Conservation (phyloP, 371 early-diverging fungal species). For the Chytridiales sp. region DNA sequence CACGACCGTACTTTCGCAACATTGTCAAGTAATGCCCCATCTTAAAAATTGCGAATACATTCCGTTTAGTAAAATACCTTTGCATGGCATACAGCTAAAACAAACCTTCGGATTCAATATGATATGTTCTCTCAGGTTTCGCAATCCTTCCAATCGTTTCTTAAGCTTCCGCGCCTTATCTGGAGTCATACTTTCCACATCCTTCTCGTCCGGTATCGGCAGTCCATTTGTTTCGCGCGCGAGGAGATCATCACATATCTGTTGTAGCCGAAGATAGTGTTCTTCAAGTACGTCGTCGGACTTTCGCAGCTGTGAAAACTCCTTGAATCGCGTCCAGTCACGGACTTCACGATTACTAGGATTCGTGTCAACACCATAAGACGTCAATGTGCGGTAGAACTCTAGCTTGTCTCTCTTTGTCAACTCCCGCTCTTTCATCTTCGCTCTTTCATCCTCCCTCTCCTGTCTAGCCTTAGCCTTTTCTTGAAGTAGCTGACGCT, state of each 20-base stretch:
- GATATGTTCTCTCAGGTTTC: conserved; percentile 64
- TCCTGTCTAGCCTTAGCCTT: conserved; percentile 31
- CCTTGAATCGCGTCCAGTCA: conserved; percentile 72
- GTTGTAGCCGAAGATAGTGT: conserved; percentile 57
- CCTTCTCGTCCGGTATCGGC: conserved; percentile 16
- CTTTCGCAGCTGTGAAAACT: conserved; percentile 69
- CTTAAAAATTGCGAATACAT: conserved; percentile 18
- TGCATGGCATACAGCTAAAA: conserved; percentile 4
- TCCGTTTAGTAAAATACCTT: conserved; percentile 22
- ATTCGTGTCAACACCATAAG: conserved; percentile 59
- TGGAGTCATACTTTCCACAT: conserved; percentile 52
- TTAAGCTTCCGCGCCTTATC: conserved; percentile 72
- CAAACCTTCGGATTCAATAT: conserved; percentile 57
- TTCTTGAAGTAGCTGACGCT: conserved; percentile 34
- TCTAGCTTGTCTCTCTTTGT: conserved; percentile 63
- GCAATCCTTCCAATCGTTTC: conserved; percentile 73
- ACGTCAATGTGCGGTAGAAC: conserved; percentile 67
- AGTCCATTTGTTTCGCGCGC: conserved; percentile 42
- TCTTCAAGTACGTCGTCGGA: conserved; percentile 68
- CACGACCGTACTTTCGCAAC: conserved; percentile 35
- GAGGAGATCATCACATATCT: conserved; percentile 63
- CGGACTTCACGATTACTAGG: conserved; percentile 20
- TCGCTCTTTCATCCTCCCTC: conserved; percentile 47
- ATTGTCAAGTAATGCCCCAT: conserved; percentile 25
- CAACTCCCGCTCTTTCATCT: conserved; percentile 58